phyloP scores from a whole-genome alignment of 371 early-diverging fungal genomes.

The Caulochytrium protostelioides region DNA sequence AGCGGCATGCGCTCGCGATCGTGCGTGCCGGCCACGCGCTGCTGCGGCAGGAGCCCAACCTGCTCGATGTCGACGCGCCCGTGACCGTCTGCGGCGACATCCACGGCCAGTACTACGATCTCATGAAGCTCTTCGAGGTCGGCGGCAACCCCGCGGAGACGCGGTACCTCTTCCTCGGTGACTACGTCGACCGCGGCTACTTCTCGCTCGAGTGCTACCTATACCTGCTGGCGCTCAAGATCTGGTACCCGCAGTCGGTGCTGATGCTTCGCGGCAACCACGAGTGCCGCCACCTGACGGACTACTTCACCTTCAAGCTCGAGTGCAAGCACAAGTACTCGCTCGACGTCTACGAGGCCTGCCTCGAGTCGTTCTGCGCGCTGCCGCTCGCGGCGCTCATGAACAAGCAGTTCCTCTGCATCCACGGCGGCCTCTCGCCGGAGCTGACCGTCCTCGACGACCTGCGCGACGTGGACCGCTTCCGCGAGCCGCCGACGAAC shows the following conservation, averaged over 20 bases:
- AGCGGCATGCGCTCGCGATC: constrained; percentile 74
- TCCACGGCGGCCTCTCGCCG: constrained; percentile 97
- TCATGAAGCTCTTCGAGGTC: constrained; percentile 94
- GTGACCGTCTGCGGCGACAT: constrained; percentile 97
- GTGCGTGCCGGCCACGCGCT: constrained; percentile 48
- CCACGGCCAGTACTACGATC: constrained; percentile 97
- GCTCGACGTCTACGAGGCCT: constrained; percentile 76
- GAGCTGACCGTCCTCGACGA: constrained; percentile 71
- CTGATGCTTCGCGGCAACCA: constrained; percentile 94
- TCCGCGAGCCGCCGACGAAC: constrained; percentile 79
- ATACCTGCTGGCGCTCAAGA: constrained; percentile 71
- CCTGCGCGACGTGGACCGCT: constrained; percentile 63
- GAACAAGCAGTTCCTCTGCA: constrained; percentile 90
- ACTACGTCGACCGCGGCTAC: constrained; percentile 90
- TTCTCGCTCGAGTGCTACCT: constrained; percentile 54
- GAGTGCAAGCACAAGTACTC: constrained; percentile 93
- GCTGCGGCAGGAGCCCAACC: constrained; percentile 52
- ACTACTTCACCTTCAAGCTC: constrained; percentile 89
- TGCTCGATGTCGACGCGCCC: constrained; percentile 74
- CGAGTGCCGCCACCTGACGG: constrained; percentile 92
- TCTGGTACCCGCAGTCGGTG: constrained; percentile 76
- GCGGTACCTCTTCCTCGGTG: constrained; percentile 80
- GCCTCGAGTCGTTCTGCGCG: constrained; percentile 78
- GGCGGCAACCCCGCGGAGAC: constrained; percentile 81
- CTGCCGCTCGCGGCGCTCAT: constrained; percentile 90